Conservation (phyloP, 129 eudicot genomes). For the Pseudognaphalium luteoalbum region DNA sequence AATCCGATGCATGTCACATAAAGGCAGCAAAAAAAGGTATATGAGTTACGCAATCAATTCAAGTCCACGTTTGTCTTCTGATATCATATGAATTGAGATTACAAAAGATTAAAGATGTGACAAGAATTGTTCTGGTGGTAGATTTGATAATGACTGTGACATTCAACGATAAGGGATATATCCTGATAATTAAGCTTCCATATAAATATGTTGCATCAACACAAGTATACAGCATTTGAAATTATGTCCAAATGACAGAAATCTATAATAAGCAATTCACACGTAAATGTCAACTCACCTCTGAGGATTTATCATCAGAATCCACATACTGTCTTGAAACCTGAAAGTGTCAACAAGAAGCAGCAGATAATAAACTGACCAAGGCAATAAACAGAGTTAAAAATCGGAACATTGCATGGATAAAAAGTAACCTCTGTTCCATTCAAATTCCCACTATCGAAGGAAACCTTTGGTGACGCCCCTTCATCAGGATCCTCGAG, state of each 20-base stretch:
- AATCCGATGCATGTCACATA: neutral
- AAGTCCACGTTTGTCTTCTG: neutral
- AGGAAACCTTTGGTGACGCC: conserved; percentile 37
- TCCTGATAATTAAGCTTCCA: neutral
- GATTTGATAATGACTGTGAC: too few species aligned
- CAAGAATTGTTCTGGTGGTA: too few species aligned
- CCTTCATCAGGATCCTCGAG: conserved; percentile 66
- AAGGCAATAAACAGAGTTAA: neutral
- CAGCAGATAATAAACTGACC: neutral
- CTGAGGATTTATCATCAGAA: conserved; percentile 52
- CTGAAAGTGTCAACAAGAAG: conserved; percentile 36
- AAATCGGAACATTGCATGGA: neutral
- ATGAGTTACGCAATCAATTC: neutral
- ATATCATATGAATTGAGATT: neutral
- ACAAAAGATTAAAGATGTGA: neutral
- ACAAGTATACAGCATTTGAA: neutral
- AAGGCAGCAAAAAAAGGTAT: neutral
- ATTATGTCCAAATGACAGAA: neutral
- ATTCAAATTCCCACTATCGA: conserved; percentile 47
- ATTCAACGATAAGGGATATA: too few species aligned
- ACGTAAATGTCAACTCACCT: conserved; percentile 37
- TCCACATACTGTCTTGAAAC: conserved; percentile 45
- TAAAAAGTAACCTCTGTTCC: conserved; percentile 40
- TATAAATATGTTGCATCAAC: neutral
- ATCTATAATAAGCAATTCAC: neutral